Evolutionary conservation across 805 yeast genomes (phyloP).

Genomic region (Yamadazyma sp.): DNA sequence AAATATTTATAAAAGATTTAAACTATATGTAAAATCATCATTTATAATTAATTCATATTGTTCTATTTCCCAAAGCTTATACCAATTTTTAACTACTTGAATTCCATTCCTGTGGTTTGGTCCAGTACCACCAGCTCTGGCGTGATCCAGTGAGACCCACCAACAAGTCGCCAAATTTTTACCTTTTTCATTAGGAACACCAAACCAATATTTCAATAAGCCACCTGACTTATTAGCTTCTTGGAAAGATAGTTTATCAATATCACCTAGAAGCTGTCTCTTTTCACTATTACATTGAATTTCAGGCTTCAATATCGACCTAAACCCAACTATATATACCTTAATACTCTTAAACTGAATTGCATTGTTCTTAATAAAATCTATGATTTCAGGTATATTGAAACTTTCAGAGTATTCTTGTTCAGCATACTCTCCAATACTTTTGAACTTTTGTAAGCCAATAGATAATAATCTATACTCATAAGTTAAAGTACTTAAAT

Average conservation of each 20-base stretch:
- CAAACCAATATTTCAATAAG: constrained; percentile 38
- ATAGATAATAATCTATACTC: constrained; percentile 23
- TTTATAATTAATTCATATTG: constrained; percentile 17
- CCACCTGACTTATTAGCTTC: constrained; percentile 39
- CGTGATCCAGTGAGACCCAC: constrained; percentile 29
- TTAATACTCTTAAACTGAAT: constrained; percentile 13
- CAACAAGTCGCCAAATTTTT: constrained; percentile 39
- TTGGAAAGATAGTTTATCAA: constrained; percentile 30
- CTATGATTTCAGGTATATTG: constrained; percentile 23
- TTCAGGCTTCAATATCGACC: constrained; percentile 26
- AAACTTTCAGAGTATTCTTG: constrained; percentile 22
- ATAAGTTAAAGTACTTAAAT: constrained; percentile 18
- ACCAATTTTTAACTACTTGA: constrained; percentile 29
- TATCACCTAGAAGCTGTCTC: constrained; percentile 21
- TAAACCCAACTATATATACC: constrained; percentile 32
- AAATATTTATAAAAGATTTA: too few relatives aligned
- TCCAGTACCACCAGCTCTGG: constrained; percentile 33
- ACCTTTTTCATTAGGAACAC: constrained; percentile 31
- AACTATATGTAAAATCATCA: too few relatives aligned
- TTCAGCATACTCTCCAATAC: constrained; percentile 20
- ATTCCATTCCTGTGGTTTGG: constrained; percentile 29
- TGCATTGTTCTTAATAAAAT: constrained; percentile 11
- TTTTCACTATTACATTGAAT: constrained; percentile 21
- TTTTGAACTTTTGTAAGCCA: constrained; percentile 26
- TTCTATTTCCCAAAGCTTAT: constrained; percentile 32